Base-by-base conservation (phyloP, 2,329 filamentous ascomycete species). In the Microcera coccophila region DNA sequence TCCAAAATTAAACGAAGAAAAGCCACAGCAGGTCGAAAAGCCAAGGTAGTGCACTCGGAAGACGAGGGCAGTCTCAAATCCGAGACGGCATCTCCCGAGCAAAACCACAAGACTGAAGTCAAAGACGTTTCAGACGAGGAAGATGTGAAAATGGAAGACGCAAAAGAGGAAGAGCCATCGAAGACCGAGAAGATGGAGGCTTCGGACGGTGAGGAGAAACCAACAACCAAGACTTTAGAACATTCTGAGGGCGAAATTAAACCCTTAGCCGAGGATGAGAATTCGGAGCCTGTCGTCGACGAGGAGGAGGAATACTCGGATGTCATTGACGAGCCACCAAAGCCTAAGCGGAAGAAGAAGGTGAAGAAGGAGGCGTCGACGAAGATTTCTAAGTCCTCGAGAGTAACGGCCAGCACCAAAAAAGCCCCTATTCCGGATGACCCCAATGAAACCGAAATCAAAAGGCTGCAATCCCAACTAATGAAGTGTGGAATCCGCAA, bases 401-500 rank as follows among this genome's bases (percentile, higher is more conserved):
- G 60, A 26, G 33, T 51, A 4, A 21, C 58, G 24, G 35, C 57
- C 14, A 36, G 41, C 5, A 22, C 38, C 36, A 65, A 62, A 49
- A 63, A 57, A 46, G 64, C 67, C 38, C 31, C 58, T 16, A 46
- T 54, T 7, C 38, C 64, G 3, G 60, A 68, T 15, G 62, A 89
- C 49, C 79, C 84, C 0, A 78, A 90, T 47, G 81, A 88, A 45
- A 82, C 79, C 3, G 87, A 95, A 62, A 85, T 96, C 61, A 97
- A 95, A 65, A 85, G 83, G 37, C 73, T 97, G 3, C 91, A 97
- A 67, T 79, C 82, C 8, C 89, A 91, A 65, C 77, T 98, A 5
- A 69, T 84, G 35, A 95, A 96, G 66, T 98, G 91, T 59, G 91
- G 91, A 21, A 81, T 96, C 42, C 85, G 89, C 40, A 97, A 96